Evolutionary conservation across 2,329 filamentous ascomycete species (phyloP), one percentile per base, ranked within the genome.

Genomic region (Fusarium chuoi): DNA sequence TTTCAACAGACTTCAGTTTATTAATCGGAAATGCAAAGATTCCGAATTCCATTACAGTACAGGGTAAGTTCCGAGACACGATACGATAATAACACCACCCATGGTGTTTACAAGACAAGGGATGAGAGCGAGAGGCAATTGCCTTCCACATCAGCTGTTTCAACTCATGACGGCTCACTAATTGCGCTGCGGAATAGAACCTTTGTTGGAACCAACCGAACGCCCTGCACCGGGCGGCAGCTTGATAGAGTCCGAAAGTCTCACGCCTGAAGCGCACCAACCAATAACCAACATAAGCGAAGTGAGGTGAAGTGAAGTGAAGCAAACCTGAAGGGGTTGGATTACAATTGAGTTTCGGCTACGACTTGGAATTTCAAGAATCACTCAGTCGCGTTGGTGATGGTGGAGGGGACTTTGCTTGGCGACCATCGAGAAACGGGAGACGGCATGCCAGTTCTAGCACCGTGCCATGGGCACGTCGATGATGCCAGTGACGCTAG

Each of bases 281-380:
- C 44, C n/a, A 42, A 63, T 35, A 28, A 22, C 11, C 24, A 36
- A 49, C 11, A n/a, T 22, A 41, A 30, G 58, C 48, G n/a, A 39
- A 54, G 51, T 28, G n/a, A 39, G 39, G 51, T 28, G 45, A 41
- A 30, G n/a, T n/a, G n/a, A 26, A 45, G 26, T 22, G 24, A 38
- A 54, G 51, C 24, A 54, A 54, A n/a, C 28, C 18, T 28, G 33
- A 28, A 42, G 36, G 22, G 30, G 30, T 33, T 28, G 26, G 41
- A n/a, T 30, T 44, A 33, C 20, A 58, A 62, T 58, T 61, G 30
- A 61, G 48, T 61, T 61, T 61, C 36, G 55, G 41, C n/a, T 58
- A 36, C n/a, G 41, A 15, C 41, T 36, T 57, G 48, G 11, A 35
- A 55, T 36, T 24, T 13, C 20, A 39, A 33, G 63, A 46, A 65